These are phyloP conservation scores for Epichloe coenophiala DNA, from an alignment of 2,329 filamentous ascomycete genomes.

Conservation along the genomic window DNA sequence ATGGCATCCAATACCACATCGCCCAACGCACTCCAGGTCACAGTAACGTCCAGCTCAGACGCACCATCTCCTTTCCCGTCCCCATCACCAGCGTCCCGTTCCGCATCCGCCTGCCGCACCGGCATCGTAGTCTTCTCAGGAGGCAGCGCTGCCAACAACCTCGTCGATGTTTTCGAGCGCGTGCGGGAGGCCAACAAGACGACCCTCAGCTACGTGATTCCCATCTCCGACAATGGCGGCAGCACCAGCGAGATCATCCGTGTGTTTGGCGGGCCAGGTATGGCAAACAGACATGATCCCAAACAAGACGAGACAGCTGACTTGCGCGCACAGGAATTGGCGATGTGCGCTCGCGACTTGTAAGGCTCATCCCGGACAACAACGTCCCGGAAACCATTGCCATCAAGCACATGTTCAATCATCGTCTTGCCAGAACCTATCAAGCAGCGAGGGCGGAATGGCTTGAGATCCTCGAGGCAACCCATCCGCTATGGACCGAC, in stretches of 20 bases:
- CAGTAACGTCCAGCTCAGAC: background rate
- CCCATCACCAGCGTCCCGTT: background rate
- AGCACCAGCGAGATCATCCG: slow-evolving; percentile 88
- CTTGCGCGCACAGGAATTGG: slow-evolving; percentile 37
- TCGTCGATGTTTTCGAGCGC: slow-evolving; percentile 77
- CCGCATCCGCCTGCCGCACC: slow-evolving; percentile 3
- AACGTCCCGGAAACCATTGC: slow-evolving; percentile 54
- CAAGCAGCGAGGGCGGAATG: slow-evolving; percentile 64
- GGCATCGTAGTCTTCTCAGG: slow-evolving; percentile 76
- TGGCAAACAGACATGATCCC: background rate
- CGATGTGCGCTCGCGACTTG: slow-evolving; percentile 47
- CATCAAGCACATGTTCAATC: slow-evolving; percentile 75
- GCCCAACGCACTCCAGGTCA: background rate
- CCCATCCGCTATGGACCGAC: slow-evolving; percentile 59
- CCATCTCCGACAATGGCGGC: slow-evolving; percentile 91
- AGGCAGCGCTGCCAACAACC: slow-evolving; percentile 84
- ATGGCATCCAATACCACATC: background rate
- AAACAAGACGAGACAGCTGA: background rate
- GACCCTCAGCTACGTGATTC: slow-evolving; percentile 72
- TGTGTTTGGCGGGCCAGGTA: slow-evolving; percentile 87
- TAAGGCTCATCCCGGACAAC: slow-evolving; percentile 67
- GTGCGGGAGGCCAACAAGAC: slow-evolving; percentile 52
- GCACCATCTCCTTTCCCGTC: too few species aligned
- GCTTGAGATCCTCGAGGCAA: slow-evolving; percentile 77
- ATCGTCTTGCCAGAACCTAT: slow-evolving; percentile 50